Base-by-base conservation (phyloP, 768 basidiomycete species). In the Tubosaeta sp. region DNA sequence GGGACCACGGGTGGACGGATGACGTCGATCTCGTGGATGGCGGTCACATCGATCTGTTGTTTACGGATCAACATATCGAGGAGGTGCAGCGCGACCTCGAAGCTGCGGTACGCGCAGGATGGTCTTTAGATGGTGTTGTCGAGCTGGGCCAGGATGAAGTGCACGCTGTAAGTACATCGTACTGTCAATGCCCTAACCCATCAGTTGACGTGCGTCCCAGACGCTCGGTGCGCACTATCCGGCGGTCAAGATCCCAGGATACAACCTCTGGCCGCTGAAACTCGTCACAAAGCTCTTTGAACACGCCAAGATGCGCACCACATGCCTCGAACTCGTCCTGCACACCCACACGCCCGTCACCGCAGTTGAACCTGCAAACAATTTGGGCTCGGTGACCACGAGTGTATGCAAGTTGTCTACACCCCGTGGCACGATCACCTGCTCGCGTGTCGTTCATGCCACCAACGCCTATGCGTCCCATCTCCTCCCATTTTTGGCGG, bases 401-500 rank as follows among this genome's bases (percentile, higher is more conserved):
- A 56, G 44, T 29, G 30, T 16, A 7, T 62, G 54, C 40, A 42
- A 30, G 13, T 38, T 67, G 9, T 57, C 44, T 4, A 94, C 91
- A 0, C 77, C 83, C 0, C 78, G 90, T n/a, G 91, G 93, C 1
- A 56, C 60, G 1, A 64, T 92, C 19, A 36, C 63, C 4, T 83
- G 86, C 55, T 67, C 73, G 18, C 81, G 83, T 52, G 78, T 95
- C 39, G 71, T 96, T 4, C 90, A 94, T 62, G 90, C 90, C 0
- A 94, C 90, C 10, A 96, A 96, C 59, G 94, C 74, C 0, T 94
- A 94, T 53, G 80, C 84, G 11, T 79, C 84, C 4, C 76, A 87
- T 58, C 78, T 95, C 31, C 73, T 96, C n/a, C 87, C 88, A 0
- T 78, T 82, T 51, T 63, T 93, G 25, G 58, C 73, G 8, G 81